A percentile compares a stretch with the other conserved stretches of the same genome.
These are phyloP conservation scores for Xenoacremonium recifei DNA, from an alignment of 2,329 filamentous ascomycete species.

Conservation along the genomic window DNA sequence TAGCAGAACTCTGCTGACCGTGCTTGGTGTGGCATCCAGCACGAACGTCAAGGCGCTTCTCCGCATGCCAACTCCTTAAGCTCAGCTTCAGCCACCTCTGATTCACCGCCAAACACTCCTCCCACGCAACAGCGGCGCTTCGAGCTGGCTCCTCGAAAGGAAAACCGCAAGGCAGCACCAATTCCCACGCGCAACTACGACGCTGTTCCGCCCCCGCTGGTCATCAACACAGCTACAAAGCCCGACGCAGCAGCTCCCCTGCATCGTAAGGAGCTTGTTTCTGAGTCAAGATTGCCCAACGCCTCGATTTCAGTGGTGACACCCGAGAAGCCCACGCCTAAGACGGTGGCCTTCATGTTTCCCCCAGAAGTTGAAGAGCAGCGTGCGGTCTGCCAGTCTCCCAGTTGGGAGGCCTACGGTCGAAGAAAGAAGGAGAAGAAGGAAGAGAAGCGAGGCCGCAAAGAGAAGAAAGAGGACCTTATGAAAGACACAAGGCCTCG, in stretches of 20 bases:
- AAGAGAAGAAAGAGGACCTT: conserved; percentile 23
- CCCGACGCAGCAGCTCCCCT: conserved; percentile 14
- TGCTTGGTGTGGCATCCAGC: no score
- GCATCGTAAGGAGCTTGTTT: conserved; percentile 15
- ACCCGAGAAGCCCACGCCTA: conserved; percentile 23
- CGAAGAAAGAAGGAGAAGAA: conserved; percentile 55
- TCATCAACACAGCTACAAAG: conserved; percentile 10
- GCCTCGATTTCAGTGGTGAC: conserved; percentile 8
- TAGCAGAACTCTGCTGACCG: conserved; percentile 2
- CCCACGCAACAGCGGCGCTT: conserved; percentile 22
- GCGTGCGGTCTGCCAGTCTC: conserved; percentile 55
- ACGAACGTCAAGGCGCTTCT: conserved; percentile 14
- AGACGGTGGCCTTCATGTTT: conserved; percentile 31
- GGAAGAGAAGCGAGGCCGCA: conserved; percentile 42
- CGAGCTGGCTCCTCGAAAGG: conserved; percentile 22
- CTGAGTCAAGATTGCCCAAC: conserved; percentile 10
- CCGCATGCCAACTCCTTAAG: conserved; percentile 1
- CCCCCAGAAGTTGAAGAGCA: conserved; percentile 29
- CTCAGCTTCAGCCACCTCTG: conserved; percentile 14
- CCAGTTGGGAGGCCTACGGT: conserved; percentile 59
- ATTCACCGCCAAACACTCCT: conserved; percentile 19
- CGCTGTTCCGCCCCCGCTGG: conserved; percentile 17
- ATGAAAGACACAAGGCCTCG: conserved; percentile 20
- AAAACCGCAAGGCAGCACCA: conserved; percentile 18
- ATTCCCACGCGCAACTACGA: conserved; percentile 24